Evolutionary conservation across 768 basidiomycete genomes (phyloP).

Genomic region (Phylloporus sp.): DNA sequence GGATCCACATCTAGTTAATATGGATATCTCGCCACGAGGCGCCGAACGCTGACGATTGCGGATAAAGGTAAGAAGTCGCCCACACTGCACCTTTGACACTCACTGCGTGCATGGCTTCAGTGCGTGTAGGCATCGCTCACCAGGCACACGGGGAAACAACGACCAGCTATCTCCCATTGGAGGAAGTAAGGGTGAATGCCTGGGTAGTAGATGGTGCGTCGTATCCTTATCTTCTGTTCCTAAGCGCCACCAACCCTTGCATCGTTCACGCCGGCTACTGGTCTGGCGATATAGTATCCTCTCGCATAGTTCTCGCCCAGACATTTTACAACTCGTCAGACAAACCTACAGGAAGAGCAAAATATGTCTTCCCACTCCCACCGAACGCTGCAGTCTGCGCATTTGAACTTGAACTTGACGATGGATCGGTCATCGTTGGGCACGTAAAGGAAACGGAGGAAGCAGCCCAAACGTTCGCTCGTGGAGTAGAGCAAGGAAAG

Average conservation of each 20-base stretch:
- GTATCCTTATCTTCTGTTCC: not conserved
- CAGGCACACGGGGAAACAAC: constrained; percentile 19
- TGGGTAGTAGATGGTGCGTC: constrained; percentile 43
- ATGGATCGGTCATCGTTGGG: constrained; percentile 42
- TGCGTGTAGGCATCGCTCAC: constrained; percentile 31
- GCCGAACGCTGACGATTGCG: constrained; percentile 1
- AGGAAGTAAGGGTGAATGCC: constrained; percentile 38
- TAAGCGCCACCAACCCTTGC: too few species aligned
- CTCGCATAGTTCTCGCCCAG: constrained; percentile 40
- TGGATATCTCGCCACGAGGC: constrained; percentile 1
- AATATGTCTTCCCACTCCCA: constrained; percentile 60
- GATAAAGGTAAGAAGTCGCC: constrained; percentile 8
- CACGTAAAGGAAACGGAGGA: constrained; percentile 45
- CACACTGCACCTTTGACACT: constrained; percentile 5
- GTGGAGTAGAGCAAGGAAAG: constrained; percentile 39
- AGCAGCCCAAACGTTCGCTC: constrained; percentile 39
- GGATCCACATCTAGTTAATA: constrained; percentile 7
- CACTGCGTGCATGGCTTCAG: constrained; percentile 19
- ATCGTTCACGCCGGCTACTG: not conserved
- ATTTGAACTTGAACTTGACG: constrained; percentile 46
- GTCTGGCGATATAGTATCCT: constrained; percentile 34
- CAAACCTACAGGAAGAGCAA: constrained; percentile 39
- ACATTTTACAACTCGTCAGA: constrained; percentile 38
- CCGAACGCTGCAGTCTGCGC: constrained; percentile 51
- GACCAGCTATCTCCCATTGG: constrained; percentile 36